Percentiles rank a stretch among this genome's conserved stretches.
phyloP scores from a whole-genome alignment of 495 filamentous ascomycete genomes.

The Aspergillus hancockii region DNA sequence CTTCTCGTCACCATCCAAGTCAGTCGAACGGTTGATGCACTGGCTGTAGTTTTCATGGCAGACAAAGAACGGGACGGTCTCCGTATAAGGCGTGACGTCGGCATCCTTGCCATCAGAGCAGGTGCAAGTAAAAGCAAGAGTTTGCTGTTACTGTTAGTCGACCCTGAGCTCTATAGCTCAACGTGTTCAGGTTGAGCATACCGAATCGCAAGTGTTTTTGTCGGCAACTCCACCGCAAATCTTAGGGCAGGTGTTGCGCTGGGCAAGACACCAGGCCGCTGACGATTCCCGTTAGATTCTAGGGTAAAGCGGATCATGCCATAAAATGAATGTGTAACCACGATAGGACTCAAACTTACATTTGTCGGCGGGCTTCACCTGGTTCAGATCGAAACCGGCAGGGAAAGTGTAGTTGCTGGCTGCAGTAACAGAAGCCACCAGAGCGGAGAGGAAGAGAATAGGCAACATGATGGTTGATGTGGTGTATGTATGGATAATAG shows the following conservation, averaged over 20 bases:
- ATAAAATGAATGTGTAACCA: neutral
- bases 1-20: constrained; percentile 42
- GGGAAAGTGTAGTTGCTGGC: constrained; percentile 39
- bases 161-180: neutral
- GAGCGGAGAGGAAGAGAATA: constrained; percentile 34
- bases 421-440: constrained; percentile 32
- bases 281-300: neutral
- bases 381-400: constrained; percentile 38
- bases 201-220: constrained; percentile 44
- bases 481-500: constrained; percentile 1
- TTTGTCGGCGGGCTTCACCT: constrained; percentile 27
- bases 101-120: constrained; percentile 55
- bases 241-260: constrained; percentile 48
- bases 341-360: constrained; percentile 24
- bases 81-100: constrained; percentile 51
- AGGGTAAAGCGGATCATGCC: constrained; percentile 10
- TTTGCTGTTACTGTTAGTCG: constrained; percentile 31
- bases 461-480: constrained; percentile 33
- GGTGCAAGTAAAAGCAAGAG: constrained; percentile 53
- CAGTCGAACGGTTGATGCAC: constrained; percentile 52
- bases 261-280: constrained; percentile 48
- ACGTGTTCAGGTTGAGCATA: constrained; percentile 28
- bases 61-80: constrained; percentile 59
- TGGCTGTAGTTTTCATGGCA: constrained; percentile 51
- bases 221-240: constrained; percentile 45